Conservation (phyloP, 1,284 basidiomycete genomes). For the Boletellus dicymbophilus region DNA sequence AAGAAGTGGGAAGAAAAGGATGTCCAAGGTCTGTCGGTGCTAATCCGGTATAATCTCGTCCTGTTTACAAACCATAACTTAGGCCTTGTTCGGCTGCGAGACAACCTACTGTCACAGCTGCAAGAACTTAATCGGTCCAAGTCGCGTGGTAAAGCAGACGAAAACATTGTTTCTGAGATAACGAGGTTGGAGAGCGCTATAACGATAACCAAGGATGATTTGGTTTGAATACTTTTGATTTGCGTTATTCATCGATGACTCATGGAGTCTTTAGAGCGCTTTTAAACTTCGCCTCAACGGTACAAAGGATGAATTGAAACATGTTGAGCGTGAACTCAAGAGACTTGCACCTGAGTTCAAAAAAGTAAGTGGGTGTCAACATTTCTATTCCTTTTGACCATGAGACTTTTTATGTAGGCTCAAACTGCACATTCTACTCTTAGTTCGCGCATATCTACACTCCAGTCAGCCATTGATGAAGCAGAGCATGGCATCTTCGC, state of each 20-base stretch:
- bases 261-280: conserved; percentile 46
- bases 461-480: conserved; percentile 64
- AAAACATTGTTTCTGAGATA: conserved; percentile 76
- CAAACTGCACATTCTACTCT: conserved; percentile 54
- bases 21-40: conserved; percentile 63
- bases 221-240: conserved; percentile 49
- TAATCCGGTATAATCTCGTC: neutral
- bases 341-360: conserved; percentile 66
- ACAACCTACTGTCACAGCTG: conserved; percentile 78
- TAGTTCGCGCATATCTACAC: conserved; percentile 53
- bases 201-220: conserved; percentile 78
- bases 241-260: neutral
- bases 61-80: conserved; percentile 3
- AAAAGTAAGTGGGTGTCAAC: conserved; percentile 45
- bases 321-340: conserved; percentile 71
- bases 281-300: conserved; percentile 70
- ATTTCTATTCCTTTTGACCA: neutral
- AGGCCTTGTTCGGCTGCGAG: conserved; percentile 76
- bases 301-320: conserved; percentile 78
- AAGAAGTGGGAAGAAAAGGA: conserved; percentile 96
- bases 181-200: conserved; percentile 77
- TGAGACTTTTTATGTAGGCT: conserved; percentile 40
- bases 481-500: conserved; percentile 86
- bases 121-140: conserved; percentile 82
- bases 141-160: conserved; percentile 82